A percentile compares a stretch with the other conserved stretches of the same genome.
Evolutionary conservation across 106 monocot species (phyloP).

Genomic region (Gastrodia elata): DNA sequence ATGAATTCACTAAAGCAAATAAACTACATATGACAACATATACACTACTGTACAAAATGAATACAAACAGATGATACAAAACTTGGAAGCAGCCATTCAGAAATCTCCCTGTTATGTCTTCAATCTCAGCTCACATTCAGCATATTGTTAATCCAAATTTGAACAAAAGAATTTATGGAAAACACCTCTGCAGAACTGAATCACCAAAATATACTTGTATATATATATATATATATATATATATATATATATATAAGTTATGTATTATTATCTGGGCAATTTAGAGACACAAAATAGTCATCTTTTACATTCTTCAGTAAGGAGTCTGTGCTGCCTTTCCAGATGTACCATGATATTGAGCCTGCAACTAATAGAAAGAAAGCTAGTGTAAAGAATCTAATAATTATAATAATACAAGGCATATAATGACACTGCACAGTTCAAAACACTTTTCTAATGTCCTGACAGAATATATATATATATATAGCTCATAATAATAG

Average conservation of each 20-base stretch:
- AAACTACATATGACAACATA: background rate
- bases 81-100: background rate
- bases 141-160: no score
- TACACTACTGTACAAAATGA: background rate
- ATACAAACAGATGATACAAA: background rate
- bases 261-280: background rate
- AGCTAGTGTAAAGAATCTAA: background rate
- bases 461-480: background rate
- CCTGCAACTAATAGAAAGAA: background rate
- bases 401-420: background rate
- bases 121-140: no score
- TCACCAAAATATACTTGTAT: background rate
- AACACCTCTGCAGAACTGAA: background rate
- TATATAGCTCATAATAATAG: background rate
- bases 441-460: background rate
- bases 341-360: constrained; percentile 8
- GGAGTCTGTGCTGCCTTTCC: constrained; percentile 8
- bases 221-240: background rate
- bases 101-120: no score
- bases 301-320: constrained; percentile 7
- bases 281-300: constrained; percentile 8
- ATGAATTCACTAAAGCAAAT: background rate
- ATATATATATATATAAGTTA: background rate
- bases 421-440: background rate
- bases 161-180: background rate